Conservation (phyloP, 805 yeast species). For the Ogataea allantospora region DNA sequence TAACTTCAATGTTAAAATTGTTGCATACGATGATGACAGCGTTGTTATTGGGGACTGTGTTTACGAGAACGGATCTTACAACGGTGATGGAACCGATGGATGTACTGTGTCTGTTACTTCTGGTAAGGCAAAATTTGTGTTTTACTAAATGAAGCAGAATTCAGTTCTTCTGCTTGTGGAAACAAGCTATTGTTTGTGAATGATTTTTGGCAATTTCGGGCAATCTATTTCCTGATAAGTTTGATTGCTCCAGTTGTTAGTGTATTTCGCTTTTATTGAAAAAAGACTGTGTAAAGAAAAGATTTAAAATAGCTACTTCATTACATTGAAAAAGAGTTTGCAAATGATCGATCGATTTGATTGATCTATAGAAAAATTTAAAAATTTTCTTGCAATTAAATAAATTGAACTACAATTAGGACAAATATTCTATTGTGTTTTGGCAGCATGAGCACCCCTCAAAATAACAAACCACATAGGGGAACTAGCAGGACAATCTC, state of each 20-base stretch:
- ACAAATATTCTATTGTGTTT: not conserved
- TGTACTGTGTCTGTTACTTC: conserved; percentile 89
- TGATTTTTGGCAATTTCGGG: not conserved
- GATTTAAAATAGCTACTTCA: not conserved
- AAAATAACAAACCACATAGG: conserved; percentile 75
- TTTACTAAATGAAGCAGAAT: conserved; percentile 42
- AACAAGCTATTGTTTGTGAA: not conserved
- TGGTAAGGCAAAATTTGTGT: conserved; percentile 82
- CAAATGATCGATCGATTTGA: not conserved
- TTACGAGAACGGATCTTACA: conserved; percentile 76
- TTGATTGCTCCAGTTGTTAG: not conserved
- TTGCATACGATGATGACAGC: conserved; percentile 56
- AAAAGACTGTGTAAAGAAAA: not conserved
- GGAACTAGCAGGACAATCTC: conserved; percentile 50
- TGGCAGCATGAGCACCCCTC: conserved; percentile 28
- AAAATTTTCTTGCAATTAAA: not conserved
- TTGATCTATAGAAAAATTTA: not conserved
- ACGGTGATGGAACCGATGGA: conserved; percentile 73
- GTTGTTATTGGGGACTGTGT: conserved; percentile 70
- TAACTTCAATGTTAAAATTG: conserved; percentile 73
- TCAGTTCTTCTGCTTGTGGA: not conserved
- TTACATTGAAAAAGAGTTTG: not conserved
- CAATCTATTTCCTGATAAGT: not conserved
- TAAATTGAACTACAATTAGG: too few species aligned
- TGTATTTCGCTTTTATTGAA: conserved; percentile 1